phyloP scores from a whole-genome alignment of 352 stramenopile species.

The Aphanomyces euteiches region DNA sequence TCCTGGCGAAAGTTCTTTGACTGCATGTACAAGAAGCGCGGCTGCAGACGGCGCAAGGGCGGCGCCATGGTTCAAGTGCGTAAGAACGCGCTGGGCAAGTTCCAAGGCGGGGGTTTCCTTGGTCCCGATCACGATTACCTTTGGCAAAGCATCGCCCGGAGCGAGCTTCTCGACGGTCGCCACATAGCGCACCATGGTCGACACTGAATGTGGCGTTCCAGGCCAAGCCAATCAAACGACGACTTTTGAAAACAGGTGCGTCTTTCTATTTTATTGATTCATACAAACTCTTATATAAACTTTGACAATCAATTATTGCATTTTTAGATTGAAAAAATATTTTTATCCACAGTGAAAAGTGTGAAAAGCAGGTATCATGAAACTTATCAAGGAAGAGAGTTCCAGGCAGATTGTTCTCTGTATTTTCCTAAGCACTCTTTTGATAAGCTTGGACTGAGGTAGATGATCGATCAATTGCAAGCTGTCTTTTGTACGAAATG shows the following conservation, averaged over 20 bases:
- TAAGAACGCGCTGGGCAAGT: constrained; percentile 17
- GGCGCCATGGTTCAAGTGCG: background rate
- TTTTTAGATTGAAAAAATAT: background rate
- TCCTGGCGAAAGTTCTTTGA: constrained; percentile 39
- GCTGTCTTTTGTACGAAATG: no score
- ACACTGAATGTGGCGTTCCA: background rate
- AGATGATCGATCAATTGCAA: no score
- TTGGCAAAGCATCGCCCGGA: constrained; percentile 6
- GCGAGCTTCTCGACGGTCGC: background rate
- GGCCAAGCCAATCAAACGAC: background rate
- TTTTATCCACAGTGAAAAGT: background rate
- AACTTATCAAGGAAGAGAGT: no score
- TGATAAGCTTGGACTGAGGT: no score
- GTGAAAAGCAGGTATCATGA: no score
- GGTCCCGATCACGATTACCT: constrained; percentile 25
- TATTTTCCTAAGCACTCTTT: no score
- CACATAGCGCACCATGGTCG: constrained; percentile 24
- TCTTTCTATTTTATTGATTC: background rate
- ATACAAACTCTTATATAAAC: no score
- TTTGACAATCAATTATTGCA: background rate
- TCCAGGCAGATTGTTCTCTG: no score
- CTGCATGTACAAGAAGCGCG: constrained; percentile 53
- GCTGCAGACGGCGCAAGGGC: background rate
- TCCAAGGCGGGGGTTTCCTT: constrained; percentile 21
- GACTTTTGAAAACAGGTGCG: background rate